Evolutionary conservation across 2,329 filamentous ascomycete species (phyloP).

Genomic region (Pseudocercospora crystallina): DNA sequence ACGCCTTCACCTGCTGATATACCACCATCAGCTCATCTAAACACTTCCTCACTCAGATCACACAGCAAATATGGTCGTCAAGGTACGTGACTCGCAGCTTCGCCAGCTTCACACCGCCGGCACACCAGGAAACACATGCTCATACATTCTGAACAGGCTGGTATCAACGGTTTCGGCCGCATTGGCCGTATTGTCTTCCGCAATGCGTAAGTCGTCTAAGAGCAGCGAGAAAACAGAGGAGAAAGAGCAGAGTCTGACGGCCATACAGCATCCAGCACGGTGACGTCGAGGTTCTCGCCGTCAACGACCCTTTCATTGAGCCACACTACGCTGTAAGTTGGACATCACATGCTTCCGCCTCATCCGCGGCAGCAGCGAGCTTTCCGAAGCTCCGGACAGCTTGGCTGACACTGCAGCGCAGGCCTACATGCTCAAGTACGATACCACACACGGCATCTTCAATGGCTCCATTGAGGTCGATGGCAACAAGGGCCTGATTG

Average conservation of each 20-base stretch:
- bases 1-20: background rate
- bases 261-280: conserved; percentile 69
- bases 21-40: background rate
- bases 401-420: conserved; percentile 40
- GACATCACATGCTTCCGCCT: background rate
- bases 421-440: conserved; percentile 99
- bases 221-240: conserved; percentile 6
- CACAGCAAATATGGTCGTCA: conserved; percentile 46
- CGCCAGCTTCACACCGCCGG: conserved; percentile 5
- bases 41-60: conserved; percentile 2
- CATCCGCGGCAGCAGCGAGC: background rate
- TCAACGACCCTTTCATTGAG: conserved; percentile 99
- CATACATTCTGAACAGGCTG: conserved; percentile 59
- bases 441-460: conserved; percentile 95
- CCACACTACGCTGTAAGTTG: conserved; percentile 88
- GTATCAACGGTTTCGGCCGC: conserved; percentile 99
- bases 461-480: conserved; percentile 82
- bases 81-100: conserved; percentile 35
- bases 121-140: conserved; percentile 17
- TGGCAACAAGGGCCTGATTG: conserved; percentile 69
- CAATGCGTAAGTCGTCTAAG: conserved; percentile 68
- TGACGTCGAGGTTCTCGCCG: conserved; percentile 88
- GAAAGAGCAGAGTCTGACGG: conserved; percentile 17
- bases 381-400: conserved; percentile 3
- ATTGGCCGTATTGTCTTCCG: conserved; percentile 99